Evolutionary conservation across 345 rosid species (phyloP).

Genomic region (Conringia planisiliqua): DNA sequence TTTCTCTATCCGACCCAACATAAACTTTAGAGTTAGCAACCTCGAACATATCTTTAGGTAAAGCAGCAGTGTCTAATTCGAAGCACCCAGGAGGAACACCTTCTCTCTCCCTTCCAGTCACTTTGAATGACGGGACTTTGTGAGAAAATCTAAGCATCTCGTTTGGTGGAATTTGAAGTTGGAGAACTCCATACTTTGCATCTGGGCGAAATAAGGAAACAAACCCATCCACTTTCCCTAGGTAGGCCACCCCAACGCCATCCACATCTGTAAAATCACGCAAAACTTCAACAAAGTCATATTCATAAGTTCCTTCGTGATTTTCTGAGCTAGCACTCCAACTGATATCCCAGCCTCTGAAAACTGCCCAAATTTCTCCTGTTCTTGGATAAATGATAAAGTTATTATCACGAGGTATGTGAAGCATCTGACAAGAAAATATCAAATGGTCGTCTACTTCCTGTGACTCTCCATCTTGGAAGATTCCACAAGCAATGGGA

Average conservation of each 20-base stretch:
- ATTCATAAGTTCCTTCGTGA: constrained; percentile 46
- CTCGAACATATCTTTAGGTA: constrained; percentile 41
- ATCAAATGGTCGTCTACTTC: constrained; percentile 42
- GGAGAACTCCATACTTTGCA: constrained; percentile 28
- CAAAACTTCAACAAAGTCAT: constrained; percentile 65
- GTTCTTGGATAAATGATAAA: constrained; percentile 55
- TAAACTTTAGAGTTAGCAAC: constrained; percentile 5
- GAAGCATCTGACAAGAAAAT: constrained; percentile 62
- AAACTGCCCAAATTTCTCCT: constrained; percentile 92
- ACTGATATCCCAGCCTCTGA: constrained; percentile 61
- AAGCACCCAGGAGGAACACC: constrained; percentile 73
- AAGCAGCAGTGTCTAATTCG: constrained; percentile 75
- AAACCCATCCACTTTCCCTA: constrained; percentile 77
- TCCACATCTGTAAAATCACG: constrained; percentile 43
- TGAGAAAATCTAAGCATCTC: constrained; percentile 77
- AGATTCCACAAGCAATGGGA: constrained; percentile 75
- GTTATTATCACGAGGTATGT: constrained; percentile 15
- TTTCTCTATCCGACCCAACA: constrained; percentile 7
- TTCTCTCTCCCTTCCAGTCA: constrained; percentile 71
- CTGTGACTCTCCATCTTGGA: constrained; percentile 35
- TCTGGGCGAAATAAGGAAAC: constrained; percentile 55
- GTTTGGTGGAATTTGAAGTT: constrained; percentile 37
- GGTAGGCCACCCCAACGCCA: constrained; percentile 67
- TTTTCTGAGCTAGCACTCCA: constrained; percentile 51
- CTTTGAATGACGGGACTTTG: constrained; percentile 55